Percentiles rank a stretch among this genome's conserved stretches.
phyloP scores from a whole-genome alignment of 768 basidiomycete species.

The Macrolepiota albuminosa region DNA sequence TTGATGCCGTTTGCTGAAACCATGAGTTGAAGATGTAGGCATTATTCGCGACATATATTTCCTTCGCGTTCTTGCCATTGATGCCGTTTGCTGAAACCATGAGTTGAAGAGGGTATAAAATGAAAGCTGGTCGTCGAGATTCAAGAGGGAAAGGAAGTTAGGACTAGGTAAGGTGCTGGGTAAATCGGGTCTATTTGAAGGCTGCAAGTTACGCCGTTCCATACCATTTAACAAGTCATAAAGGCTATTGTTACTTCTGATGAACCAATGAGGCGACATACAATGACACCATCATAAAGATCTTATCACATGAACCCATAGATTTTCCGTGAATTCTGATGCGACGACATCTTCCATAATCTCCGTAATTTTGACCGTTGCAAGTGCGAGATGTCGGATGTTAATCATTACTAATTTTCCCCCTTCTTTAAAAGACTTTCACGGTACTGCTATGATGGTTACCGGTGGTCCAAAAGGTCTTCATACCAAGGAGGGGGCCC shows the following conservation, averaged over 20 bases:
- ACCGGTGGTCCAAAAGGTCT: neutral
- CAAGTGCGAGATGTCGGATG: no score
- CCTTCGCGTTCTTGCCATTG: neutral
- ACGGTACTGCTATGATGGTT: neutral
- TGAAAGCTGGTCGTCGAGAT: neutral
- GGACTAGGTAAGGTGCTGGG: neutral
- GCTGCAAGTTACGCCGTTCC: neutral
- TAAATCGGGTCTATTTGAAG: neutral
- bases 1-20: neutral
- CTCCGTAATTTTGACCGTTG: no score
- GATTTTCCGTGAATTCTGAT: neutral
- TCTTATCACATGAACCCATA: neutral
- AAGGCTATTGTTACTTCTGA: neutral
- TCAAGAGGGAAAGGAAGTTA: neutral
- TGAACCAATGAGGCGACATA: neutral
- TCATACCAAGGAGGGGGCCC: neutral
- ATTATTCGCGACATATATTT: neutral
- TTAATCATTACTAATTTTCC: neutral
- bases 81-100: neutral
- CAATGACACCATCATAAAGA: neutral
- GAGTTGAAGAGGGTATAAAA: neutral
- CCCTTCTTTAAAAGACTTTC: neutral
- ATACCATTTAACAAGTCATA: neutral
- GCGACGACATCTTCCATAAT: neutral
- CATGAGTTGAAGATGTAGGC: slow-evolving; percentile 11